Evolutionary conservation across 1,139 yeast genomes (phyloP).

Genomic region (Geotrichum europaeum): DNA sequence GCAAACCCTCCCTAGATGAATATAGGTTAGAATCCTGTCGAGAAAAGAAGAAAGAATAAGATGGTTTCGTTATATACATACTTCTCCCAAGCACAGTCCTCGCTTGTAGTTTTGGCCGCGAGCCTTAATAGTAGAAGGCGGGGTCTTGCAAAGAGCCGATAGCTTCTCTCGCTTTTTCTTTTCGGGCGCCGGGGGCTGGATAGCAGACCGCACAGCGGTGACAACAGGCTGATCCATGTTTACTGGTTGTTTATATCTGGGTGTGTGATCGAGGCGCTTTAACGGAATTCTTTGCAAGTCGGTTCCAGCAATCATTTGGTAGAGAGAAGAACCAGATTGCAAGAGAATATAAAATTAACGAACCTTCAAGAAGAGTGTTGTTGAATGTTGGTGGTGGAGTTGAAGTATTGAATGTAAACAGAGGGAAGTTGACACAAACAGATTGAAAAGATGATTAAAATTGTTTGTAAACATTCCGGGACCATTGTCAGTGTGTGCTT

Average conservation of each 20-base stretch:
- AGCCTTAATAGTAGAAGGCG: slow-evolving; percentile 77
- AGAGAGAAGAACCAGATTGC: background rate
- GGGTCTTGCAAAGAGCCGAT: slow-evolving; percentile 86
- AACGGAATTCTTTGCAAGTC: slow-evolving; percentile 2
- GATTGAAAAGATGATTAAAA: background rate
- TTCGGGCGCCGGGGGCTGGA: slow-evolving; percentile 7
- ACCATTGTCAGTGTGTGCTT: background rate
- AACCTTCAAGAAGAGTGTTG: background rate
- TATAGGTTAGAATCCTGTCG: background rate
- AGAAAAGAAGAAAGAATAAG: background rate
- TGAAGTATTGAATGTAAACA: background rate
- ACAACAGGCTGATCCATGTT: background rate
- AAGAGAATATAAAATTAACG: background rate
- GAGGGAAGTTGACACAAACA: background rate
- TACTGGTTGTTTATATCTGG: background rate
- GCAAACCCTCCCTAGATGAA: slow-evolving; percentile 79
- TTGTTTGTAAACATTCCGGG: background rate
- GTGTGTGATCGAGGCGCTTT: background rate
- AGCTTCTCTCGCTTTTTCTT: slow-evolving; percentile 80
- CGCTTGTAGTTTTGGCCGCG: slow-evolving; percentile 81
- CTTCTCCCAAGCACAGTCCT: slow-evolving; percentile 85
- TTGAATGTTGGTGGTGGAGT: background rate
- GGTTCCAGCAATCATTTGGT: slow-evolving; percentile 5
- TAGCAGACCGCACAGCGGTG: background rate
- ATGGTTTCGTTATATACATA: slow-evolving; percentile 17